Evolutionary conservation across 2,329 filamentous ascomycete species (phyloP).

Genomic region (Aspergillus ustus): DNA sequence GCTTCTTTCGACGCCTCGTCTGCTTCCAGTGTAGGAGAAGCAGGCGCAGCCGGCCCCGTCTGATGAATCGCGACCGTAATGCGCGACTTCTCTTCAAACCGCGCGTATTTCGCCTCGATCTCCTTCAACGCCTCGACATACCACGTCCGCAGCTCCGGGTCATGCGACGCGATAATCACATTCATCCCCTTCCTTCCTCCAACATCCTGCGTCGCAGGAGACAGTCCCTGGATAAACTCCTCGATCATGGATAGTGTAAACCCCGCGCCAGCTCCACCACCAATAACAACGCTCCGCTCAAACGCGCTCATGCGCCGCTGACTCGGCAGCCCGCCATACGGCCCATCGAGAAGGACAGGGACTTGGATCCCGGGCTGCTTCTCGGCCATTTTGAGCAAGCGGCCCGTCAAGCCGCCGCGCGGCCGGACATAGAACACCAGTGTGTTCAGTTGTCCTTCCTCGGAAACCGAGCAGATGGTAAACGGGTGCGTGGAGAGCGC

Average conservation of each 20-base stretch:
- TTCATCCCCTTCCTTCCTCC: background rate
- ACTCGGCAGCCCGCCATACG: conserved; percentile 57
- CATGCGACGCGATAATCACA: conserved; percentile 19
- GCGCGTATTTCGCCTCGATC: background rate
- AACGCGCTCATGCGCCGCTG: conserved; percentile 40
- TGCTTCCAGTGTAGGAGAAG: too few relatives aligned
- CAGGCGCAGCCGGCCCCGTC: background rate
- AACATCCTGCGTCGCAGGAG: too few relatives aligned
- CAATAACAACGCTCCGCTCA: conserved; percentile 54
- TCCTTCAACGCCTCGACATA: conserved; percentile 11
- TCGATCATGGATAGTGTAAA: conserved; percentile 52
- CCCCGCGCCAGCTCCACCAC: conserved; percentile 62
- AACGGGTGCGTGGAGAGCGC: conserved; percentile 58
- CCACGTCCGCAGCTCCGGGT: conserved; percentile 19
- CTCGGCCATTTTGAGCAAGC: conserved; percentile 47
- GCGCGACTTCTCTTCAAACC: background rate
- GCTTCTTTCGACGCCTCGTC: background rate
- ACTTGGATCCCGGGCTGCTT: conserved; percentile 44
- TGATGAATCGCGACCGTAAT: background rate
- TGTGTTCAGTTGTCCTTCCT: conserved; percentile 34
- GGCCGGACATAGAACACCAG: conserved; percentile 60
- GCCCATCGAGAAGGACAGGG: conserved; percentile 60
- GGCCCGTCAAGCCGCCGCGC: conserved; percentile 55
- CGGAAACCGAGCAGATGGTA: conserved; percentile 58
- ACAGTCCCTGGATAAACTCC: background rate